phyloP scores from a whole-genome alignment of 441 rosid species.

The Bruguiera hainesii region DNA sequence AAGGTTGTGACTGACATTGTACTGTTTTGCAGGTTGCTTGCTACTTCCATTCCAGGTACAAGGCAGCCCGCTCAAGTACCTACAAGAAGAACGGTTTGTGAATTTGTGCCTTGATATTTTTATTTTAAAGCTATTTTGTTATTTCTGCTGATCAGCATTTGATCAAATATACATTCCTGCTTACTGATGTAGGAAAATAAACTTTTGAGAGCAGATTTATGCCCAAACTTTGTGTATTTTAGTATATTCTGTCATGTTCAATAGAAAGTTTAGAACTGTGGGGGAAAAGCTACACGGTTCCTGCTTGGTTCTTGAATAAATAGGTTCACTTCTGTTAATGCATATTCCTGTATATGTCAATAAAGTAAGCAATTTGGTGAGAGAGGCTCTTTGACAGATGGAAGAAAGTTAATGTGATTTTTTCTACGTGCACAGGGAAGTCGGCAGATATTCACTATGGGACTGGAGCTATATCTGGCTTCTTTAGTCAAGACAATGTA shows the following conservation, averaged over 20 bases:
- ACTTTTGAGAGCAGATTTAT: not conserved
- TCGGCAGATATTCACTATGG: constrained; percentile 73
- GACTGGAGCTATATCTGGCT: constrained; percentile 80
- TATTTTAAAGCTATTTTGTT: not conserved
- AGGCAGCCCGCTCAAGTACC: constrained; percentile 57
- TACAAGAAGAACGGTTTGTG: constrained; percentile 61
- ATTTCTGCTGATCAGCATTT: not conserved
- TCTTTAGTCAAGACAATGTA: constrained; percentile 69
- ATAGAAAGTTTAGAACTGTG: too few relatives aligned
- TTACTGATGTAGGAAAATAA: not conserved
- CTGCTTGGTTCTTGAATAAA: too few relatives aligned
- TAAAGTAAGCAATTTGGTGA: not conserved
- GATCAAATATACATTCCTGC: too few relatives aligned
- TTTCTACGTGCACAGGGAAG: constrained; percentile 42
- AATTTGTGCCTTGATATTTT: too few relatives aligned
- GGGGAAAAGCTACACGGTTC: too few relatives aligned
- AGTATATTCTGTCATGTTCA: too few relatives aligned
- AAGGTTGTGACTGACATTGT: constrained; percentile 5
- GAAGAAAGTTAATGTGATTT: not conserved
- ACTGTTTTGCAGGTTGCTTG: constrained; percentile 54
- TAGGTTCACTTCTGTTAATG: not conserved
- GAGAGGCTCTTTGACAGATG: constrained; percentile 3
- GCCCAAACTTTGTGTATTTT: not conserved
- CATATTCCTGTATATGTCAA: not conserved
- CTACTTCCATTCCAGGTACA: constrained; percentile 69